These are phyloP conservation scores for Polygonum maritimum DNA, from an alignment of 148 eudicot genomes.

Conservation along the genomic window DNA sequence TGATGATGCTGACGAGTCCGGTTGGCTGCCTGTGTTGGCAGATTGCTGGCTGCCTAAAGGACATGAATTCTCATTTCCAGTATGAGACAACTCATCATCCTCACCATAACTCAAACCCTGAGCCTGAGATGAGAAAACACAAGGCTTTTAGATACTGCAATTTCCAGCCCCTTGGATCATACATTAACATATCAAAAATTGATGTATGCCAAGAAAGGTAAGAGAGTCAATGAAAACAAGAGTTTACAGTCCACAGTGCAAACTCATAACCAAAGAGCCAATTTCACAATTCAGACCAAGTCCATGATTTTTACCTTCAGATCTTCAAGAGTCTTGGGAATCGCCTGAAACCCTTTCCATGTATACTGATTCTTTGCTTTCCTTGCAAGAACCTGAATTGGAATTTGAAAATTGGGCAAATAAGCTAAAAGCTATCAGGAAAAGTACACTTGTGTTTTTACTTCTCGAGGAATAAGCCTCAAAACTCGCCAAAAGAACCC, in stretches of 20 bases:
- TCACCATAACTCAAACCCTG: conserved; percentile 43
- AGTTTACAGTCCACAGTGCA: not conserved
- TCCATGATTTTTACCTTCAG: conserved; percentile 40
- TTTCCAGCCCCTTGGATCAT: not conserved
- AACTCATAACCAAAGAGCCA: not conserved
- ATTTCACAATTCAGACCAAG: not conserved
- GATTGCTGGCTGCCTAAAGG: conserved; percentile 21
- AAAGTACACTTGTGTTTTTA: not conserved
- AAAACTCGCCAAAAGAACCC: not conserved
- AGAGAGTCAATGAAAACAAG: not conserved
- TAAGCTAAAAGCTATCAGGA: not conserved
- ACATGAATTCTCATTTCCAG: conserved; percentile 14
- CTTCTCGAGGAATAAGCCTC: not conserved
- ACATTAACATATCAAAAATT: not conserved
- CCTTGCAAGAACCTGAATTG: conserved; percentile 54
- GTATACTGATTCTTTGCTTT: conserved; percentile 76
- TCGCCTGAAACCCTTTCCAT: conserved; percentile 82
- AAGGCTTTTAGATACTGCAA: not conserved
- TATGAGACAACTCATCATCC: conserved; percentile 39
- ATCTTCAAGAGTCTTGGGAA: conserved; percentile 56
- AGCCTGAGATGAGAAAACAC: not conserved
- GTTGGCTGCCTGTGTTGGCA: conserved; percentile 39
- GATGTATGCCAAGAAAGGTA: not conserved
- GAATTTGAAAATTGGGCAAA: not conserved
- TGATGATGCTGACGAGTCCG: conserved; percentile 37